Base-by-base conservation (phyloP, 495 filamentous ascomycete genomes). In the Lentithecium fluviatile region DNA sequence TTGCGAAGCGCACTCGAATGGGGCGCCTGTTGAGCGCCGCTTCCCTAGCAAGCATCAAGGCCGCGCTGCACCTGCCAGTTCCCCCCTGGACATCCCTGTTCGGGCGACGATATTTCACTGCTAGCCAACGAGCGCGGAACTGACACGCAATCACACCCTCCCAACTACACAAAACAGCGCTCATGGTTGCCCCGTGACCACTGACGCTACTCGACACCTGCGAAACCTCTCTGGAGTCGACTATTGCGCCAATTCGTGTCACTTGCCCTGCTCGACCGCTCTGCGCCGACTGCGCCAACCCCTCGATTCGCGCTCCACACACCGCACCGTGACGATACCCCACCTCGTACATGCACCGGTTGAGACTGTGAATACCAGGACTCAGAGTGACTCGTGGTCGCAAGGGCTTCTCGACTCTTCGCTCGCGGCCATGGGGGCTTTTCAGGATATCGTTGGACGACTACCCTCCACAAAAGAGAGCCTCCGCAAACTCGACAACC, bases 391-490 rank as follows among this genome's bases (percentile, higher is more conserved):
- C 40, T 34, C 43, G 43, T 21, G 23, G 26, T 34, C 55, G n/a
- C 48, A 42, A 15, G 48, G 46, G 47, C 21, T 53, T 49, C 45
- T 49, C 61, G 29, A 42, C 51, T 42, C 61, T 20, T 50, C 32
- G 36, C 45, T 40, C 32, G 19, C 49, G 38, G 40, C 20, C 29
- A 87, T 88, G 85, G 80, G 83, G 59, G 78, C 87, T 67, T 77
- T 84, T 70, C 82, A 84, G 70, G 80, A 85, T 67, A 70, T 88
- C 50, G 74, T 76, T 52, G 85, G 86, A 75, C 80, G 85, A 70
- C 72, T 89, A 73, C 84, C 85, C 37, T 84, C 82, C 36, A 73
- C 82, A 67, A 78, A 80, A 38, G 45, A 11, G 51, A 79, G 76
- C 62, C 75, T 86, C 49, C 83, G 80, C 19, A 76, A 84, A 32